phyloP scores from a whole-genome alignment of 2,329 filamentous ascomycete species.

The Aschersonia sp. region DNA sequence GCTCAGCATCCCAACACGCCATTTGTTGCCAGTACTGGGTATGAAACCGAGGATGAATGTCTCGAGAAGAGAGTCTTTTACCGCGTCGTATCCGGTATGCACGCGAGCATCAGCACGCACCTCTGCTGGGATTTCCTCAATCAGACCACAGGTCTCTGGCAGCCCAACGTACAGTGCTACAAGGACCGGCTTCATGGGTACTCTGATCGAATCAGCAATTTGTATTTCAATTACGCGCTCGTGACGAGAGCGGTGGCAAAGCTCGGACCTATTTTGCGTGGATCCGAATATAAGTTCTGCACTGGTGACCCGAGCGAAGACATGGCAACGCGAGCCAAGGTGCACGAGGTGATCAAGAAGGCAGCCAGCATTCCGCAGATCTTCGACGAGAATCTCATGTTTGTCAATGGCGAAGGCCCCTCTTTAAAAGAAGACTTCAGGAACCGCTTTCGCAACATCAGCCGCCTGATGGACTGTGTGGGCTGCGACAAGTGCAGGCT shows the following conservation, averaged over 20 bases:
- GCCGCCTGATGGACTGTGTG: constrained; percentile 94
- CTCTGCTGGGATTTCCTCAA: constrained; percentile 94
- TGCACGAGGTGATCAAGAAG: constrained; percentile 58
- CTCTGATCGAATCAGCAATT: constrained; percentile 86
- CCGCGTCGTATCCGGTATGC: constrained; percentile 90
- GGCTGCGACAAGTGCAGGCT: constrained; percentile 97
- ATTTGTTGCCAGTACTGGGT: constrained; percentile 46
- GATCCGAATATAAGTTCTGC: constrained; percentile 71
- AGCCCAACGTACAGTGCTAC: constrained; percentile 83
- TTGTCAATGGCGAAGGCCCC: constrained; percentile 61
- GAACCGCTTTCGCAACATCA: constrained; percentile 93
- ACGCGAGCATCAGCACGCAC: constrained; percentile 92
- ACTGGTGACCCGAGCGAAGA: constrained; percentile 74
- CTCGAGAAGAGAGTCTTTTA: constrained; percentile 99
- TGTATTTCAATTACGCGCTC: constrained; percentile 99
- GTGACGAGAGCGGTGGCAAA: constrained; percentile 85
- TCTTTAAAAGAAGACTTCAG: constrained; percentile 93
- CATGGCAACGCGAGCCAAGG: constrained; percentile 62
- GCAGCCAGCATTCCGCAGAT: constrained; percentile 63
- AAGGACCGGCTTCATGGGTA: constrained; percentile 67
- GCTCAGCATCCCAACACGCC: constrained; percentile 33
- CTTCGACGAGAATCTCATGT: constrained; percentile 94
- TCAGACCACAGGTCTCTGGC: constrained; percentile 86
- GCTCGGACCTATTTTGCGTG: constrained; percentile 63
- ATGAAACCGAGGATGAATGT: constrained; percentile 81